phyloP scores from a whole-genome alignment of 345 rosid species.

The Alliaria petiolata region DNA sequence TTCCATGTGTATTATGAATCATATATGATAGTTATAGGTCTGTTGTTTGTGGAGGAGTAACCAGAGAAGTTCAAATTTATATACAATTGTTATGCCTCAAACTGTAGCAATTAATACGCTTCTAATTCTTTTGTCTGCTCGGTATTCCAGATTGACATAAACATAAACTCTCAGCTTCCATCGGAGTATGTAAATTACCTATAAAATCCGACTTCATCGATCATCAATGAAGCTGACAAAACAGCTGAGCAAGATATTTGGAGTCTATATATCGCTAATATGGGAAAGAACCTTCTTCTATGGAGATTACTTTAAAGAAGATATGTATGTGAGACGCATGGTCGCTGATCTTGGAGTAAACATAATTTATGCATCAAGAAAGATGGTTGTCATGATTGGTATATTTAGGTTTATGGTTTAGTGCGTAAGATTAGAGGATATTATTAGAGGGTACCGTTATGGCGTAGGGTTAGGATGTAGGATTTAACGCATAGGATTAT shows the following conservation, averaged over 20 bases:
- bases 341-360: slow-evolving; percentile 91
- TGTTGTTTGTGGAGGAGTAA: slow-evolving; percentile 9
- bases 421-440: too few species aligned
- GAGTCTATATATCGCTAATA: slow-evolving; percentile 75
- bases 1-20: neutral
- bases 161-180: slow-evolving; percentile 69
- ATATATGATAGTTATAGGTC: neutral
- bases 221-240: slow-evolving; percentile 70
- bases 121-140: slow-evolving; percentile 16
- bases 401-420: too few species aligned
- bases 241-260: slow-evolving; percentile 81
- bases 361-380: slow-evolving; percentile 72
- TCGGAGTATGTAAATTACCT: slow-evolving; percentile 87
- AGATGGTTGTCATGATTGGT: slow-evolving; percentile 84
- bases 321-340: slow-evolving; percentile 89
- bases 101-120: neutral
- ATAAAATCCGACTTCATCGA: slow-evolving; percentile 82
- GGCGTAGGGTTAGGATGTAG: too few species aligned
- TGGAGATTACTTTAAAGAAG: slow-evolving; percentile 87
- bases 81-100: neutral
- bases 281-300: slow-evolving; percentile 89
- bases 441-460: too few species aligned
- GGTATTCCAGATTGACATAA: slow-evolving; percentile 67
- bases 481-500: too few species aligned
- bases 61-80: neutral